These are phyloP conservation scores for Solanum stenotomum DNA, from an alignment of 257 asterid species.

Conservation along the genomic window DNA sequence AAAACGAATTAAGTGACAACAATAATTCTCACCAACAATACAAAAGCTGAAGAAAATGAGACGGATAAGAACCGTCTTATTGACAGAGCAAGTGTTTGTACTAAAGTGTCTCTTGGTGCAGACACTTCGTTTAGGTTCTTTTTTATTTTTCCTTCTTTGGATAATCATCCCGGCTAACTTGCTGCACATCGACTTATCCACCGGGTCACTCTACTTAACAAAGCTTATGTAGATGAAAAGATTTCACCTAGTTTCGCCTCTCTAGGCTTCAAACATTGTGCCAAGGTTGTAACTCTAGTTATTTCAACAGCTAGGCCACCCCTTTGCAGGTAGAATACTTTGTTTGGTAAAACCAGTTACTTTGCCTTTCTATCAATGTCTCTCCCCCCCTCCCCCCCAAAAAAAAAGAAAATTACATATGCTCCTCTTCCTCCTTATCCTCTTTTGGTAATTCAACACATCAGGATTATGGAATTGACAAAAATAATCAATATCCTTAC, in stretches of 20 bases:
- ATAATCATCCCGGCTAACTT: neutral
- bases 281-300: neutral
- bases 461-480: neutral
- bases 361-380: neutral
- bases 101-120: neutral
- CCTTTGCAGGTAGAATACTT: neutral
- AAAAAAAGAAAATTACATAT: too few relatives aligned
- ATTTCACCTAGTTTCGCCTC: neutral
- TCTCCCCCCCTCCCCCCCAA: too few relatives aligned
- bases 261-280: neutral
- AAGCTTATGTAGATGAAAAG: neutral
- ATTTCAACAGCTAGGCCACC: neutral
- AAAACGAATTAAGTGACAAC: neutral
- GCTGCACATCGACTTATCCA: neutral
- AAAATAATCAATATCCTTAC: neutral
- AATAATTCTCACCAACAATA: neutral
- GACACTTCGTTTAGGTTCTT: neutral
- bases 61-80: neutral
- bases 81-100: neutral
- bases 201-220: neutral
- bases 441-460: neutral
- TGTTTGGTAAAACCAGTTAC: neutral
- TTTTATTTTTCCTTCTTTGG: neutral
- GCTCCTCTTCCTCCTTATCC: neutral
- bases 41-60: neutral